Conservation (phyloP, 225 moss, liverwort and hornwort genomes). For the Climacium dendroides region DNA sequence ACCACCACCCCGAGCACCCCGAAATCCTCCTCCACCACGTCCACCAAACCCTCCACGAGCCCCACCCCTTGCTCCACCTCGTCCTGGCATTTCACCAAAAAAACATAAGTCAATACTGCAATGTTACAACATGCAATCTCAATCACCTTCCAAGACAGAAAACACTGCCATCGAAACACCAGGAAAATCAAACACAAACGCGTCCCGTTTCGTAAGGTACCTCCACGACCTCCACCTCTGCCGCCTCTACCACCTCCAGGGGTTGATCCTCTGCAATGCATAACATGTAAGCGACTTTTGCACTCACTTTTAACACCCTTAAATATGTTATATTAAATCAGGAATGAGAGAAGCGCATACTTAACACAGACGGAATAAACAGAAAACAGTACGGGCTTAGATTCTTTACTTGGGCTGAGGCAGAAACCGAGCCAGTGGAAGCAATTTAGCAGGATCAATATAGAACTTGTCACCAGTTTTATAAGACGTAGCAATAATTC, state of each 20-base stretch:
- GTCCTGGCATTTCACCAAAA: slow-evolving; percentile 7
- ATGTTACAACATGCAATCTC: background rate
- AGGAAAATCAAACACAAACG: background rate
- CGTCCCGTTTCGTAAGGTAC: background rate
- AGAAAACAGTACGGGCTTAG: background rate
- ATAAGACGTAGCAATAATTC: slow-evolving; percentile 79
- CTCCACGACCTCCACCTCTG: slow-evolving; percentile 68
- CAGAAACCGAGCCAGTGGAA: slow-evolving; percentile 85
- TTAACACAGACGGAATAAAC: background rate
- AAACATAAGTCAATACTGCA: background rate
- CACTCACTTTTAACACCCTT: background rate
- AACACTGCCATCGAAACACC: background rate
- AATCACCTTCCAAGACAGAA: background rate
- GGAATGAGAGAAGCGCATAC: background rate
- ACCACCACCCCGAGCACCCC: slow-evolving; percentile 54
- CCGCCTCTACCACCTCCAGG: slow-evolving; percentile 54
- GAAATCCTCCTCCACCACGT: slow-evolving; percentile 54
- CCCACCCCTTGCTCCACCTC: slow-evolving; percentile 46
- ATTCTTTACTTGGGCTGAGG: slow-evolving; percentile 77
- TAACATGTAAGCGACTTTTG: background rate
- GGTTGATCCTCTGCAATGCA: slow-evolving; percentile 39
- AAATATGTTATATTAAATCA: background rate
- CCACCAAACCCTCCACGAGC: slow-evolving; percentile 47
- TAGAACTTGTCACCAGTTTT: slow-evolving; percentile 82
- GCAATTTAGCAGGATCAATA: slow-evolving; percentile 85